phyloP scores from a whole-genome alignment of 2,329 filamentous ascomycete species.

The Grosmannia huntii region DNA sequence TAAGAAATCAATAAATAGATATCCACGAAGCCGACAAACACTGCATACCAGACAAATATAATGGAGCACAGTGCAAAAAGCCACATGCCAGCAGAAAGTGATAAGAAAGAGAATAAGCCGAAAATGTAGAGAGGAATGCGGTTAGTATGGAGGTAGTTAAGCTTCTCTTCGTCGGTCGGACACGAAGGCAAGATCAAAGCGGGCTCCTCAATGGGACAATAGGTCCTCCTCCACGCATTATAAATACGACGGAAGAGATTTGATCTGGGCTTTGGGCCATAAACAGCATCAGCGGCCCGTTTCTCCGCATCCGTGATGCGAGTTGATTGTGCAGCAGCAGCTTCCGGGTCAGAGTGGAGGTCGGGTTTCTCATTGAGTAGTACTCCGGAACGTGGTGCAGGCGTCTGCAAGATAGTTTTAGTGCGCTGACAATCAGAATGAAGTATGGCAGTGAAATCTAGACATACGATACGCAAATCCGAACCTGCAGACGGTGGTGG shows the following conservation, averaged over 20 bases:
- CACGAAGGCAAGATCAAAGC: neutral
- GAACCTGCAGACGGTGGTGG: neutral
- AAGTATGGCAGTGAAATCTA: neutral
- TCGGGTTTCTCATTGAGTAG: neutral
- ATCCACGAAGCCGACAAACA: conserved; percentile 4
- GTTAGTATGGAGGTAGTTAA: conserved; percentile 3
- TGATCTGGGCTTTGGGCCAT: neutral
- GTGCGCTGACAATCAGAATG: neutral
- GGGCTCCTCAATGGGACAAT: conserved; percentile 1
- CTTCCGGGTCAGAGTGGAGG: neutral
- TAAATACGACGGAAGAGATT: neutral
- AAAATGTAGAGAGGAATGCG: conserved; percentile 4
- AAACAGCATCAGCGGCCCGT: neutral
- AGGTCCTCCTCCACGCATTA: neutral
- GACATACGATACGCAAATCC: neutral
- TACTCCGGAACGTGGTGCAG: neutral
- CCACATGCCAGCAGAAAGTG: conserved; percentile 6
- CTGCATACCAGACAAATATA: conserved; percentile 3
- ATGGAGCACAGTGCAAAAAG: conserved; percentile 1
- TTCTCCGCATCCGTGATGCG: conserved; percentile 1
- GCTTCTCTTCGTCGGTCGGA: conserved; percentile 4
- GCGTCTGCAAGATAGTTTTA: neutral
- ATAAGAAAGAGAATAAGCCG: conserved; percentile 2
- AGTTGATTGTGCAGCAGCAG: neutral
- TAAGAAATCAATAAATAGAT: conserved; percentile 4